Percentiles rank a stretch among this genome's conserved stretches.
These are phyloP conservation scores for Glycine soja DNA, from an alignment of 306 rosid genomes.

Conservation along the genomic window DNA sequence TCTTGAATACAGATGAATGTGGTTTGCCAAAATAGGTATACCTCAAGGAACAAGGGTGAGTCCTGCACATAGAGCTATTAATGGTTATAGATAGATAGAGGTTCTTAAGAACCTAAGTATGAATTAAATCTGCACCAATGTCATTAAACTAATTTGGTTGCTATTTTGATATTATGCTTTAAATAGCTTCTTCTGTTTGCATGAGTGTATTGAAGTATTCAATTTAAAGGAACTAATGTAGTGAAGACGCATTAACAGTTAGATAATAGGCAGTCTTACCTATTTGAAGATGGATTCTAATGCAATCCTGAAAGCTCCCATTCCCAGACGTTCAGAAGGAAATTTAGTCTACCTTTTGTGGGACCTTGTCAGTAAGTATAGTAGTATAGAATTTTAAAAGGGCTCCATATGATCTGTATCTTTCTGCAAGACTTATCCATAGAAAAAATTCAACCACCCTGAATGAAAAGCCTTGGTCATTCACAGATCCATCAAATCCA, in stretches of 20 bases:
- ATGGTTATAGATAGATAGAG: slow-evolving; percentile 37
- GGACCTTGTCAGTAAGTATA: slow-evolving; percentile 61
- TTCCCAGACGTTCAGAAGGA: slow-evolving; percentile 91
- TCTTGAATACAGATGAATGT: slow-evolving; percentile 79
- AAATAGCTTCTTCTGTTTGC: slow-evolving; percentile 16
- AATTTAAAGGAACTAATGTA: slow-evolving; percentile 27
- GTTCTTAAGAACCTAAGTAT: slow-evolving; percentile 8
- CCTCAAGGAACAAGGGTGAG: slow-evolving; percentile 63
- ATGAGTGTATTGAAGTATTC: not conserved
- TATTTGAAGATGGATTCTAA: slow-evolving; percentile 84
- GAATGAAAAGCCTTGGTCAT: slow-evolving; percentile 49
- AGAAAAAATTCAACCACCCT: slow-evolving; percentile 63
- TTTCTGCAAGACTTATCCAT: slow-evolving; percentile 30
- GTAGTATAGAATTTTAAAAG: slow-evolving; percentile 34
- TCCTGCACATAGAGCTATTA: slow-evolving; percentile 57
- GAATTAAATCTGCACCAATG: slow-evolving; percentile 19
- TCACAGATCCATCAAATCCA: slow-evolving; percentile 30
- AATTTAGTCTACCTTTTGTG: slow-evolving; percentile 80
- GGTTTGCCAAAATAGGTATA: slow-evolving; percentile 86
- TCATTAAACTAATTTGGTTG: slow-evolving; percentile 23
- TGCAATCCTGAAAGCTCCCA: slow-evolving; percentile 99
- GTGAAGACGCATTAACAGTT: slow-evolving; percentile 9
- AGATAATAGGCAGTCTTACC: slow-evolving; percentile 56
- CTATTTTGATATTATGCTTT: slow-evolving; percentile 15
- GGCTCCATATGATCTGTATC: slow-evolving; percentile 38